Evolutionary conservation across 192 early-diverging fungal species (phyloP), one percentile per base, ranked within the genome.

Genomic region (Gamsiella multidivaricata): DNA sequence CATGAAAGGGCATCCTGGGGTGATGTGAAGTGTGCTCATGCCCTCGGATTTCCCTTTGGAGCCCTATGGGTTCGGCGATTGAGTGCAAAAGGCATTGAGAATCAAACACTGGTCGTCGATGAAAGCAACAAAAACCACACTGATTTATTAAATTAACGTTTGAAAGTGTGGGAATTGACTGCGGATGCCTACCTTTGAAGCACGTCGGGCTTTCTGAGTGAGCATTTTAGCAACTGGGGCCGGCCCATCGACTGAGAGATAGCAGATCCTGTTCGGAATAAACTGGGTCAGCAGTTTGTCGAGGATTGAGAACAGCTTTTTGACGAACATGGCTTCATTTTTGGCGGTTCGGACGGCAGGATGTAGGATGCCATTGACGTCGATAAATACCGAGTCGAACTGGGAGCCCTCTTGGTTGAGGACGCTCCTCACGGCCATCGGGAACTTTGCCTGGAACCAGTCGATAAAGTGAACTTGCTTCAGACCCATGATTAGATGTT

Each of bases 301-400:
- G 41, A 80, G 68, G 17, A 68, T 80, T 0, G 43, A 50, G 39
- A 58, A 80, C 3, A 80, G 41, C 20, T 73, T 71, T 53, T 73
- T 71, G 29, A 80, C 55, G 66, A 80, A 80, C 32, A 41, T 34
- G 11, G 54, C 12, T 59, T 80, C 79, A 37, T 65, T 61, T 50
- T 67, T 73, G 25, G 79, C 72, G 22, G 60, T 43, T 4, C 79
- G 50, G n/a, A 80, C 36, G 17, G 79, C 36, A 1, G 69, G 65
- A 37, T 80, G 79, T 17, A 80, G 57, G 45, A 80, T 57, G 32
- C 69, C 62, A 59, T 80, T 80, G 59, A 80, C 28, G 31, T 80
- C 79, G 59, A 80, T 68, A 41, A 70, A 80, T 33, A 80, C 79
- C 28, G 79, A 68, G 70, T 80, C 79, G 37, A 80, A 80, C 25